Percentiles rank a stretch among this genome's conserved stretches.
These are phyloP conservation scores for Zygotorulaspora mrakii DNA, from an alignment of 1,139 yeast species.

Conservation along the genomic window DNA sequence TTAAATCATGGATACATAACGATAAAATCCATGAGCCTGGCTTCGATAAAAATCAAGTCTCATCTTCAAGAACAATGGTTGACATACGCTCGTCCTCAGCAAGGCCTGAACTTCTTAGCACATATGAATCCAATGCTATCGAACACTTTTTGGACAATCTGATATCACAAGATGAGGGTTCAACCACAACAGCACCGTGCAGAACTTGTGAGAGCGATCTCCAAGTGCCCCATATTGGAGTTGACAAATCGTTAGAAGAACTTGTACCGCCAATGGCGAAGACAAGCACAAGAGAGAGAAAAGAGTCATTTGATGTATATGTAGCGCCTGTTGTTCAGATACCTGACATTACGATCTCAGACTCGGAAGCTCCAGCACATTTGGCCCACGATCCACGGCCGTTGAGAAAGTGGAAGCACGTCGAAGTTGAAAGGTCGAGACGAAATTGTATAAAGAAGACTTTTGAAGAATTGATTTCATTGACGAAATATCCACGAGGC, in stretches of 20 bases:
- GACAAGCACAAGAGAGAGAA: constrained; percentile 1
- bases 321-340: constrained; percentile 18
- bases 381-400: constrained; percentile 20
- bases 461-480: constrained; percentile 28
- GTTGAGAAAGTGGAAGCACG: constrained; percentile 37
- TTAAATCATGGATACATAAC: not conserved
- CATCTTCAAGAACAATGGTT: not conserved
- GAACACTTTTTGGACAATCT: constrained; percentile 34
- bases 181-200: constrained; percentile 1
- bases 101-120: constrained; percentile 27
- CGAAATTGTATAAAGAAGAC: constrained; percentile 32
- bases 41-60: too few relatives aligned
- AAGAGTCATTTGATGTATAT: not conserved
- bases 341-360: constrained; percentile 29
- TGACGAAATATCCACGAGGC: constrained; percentile 24
- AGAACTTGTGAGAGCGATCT: constrained; percentile 8
- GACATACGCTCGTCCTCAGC: constrained; percentile 1
- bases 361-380: constrained; percentile 25
- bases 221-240: constrained; percentile 6
- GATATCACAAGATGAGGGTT: constrained; percentile 13
- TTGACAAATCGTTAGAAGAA: constrained; percentile 2
- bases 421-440: constrained; percentile 34
- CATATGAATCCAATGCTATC: constrained; percentile 35
- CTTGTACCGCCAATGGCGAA: constrained; percentile 3
- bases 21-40: not conserved